phyloP scores from a whole-genome alignment of 2,329 filamentous ascomycete species.

The Cytospora chrysosperma region DNA sequence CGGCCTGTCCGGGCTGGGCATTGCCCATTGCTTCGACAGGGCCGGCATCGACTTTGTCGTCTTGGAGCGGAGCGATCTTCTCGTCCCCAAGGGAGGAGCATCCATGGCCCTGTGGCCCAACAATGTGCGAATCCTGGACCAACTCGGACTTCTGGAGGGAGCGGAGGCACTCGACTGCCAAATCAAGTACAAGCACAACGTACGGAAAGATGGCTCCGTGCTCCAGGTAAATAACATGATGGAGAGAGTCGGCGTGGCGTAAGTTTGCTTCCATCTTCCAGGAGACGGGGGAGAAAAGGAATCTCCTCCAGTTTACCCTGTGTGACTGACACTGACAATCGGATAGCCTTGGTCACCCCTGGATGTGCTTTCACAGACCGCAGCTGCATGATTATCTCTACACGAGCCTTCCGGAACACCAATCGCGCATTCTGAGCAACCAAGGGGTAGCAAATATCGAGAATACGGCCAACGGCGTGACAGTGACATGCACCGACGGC shows the following conservation, averaged over 20 bases:
- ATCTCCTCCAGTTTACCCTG: not conserved
- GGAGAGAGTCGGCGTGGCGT: conserved; percentile 23
- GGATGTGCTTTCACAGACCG: conserved; percentile 28
- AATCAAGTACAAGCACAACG: conserved; percentile 25
- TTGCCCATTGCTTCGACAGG: conserved; percentile 32
- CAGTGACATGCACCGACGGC: conserved; percentile 27
- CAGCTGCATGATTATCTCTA: conserved; percentile 27
- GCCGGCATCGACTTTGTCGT: conserved; percentile 35
- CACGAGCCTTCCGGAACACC: conserved; percentile 24
- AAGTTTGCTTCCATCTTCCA: not conserved
- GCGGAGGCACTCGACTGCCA: conserved; percentile 20
- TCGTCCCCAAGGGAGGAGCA: conserved; percentile 28
- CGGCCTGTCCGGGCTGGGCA: conserved; percentile 32
- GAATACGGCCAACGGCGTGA: conserved; percentile 24
- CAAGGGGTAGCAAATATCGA: conserved; percentile 27
- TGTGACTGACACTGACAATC: not conserved
- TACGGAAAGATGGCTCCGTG: conserved; percentile 25
- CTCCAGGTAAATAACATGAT: conserved; percentile 26
- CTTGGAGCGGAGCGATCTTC: conserved; percentile 29
- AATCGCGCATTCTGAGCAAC: conserved; percentile 24
- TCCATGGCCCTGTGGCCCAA: conserved; percentile 31
- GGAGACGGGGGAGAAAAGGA: not conserved
- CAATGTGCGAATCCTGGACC: conserved; percentile 30
- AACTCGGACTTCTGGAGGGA: conserved; percentile 31
- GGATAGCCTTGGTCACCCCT: conserved; percentile 28